Base-by-base conservation (phyloP, 2,329 filamentous ascomycete genomes). In the Diaporthe capsici region DNA sequence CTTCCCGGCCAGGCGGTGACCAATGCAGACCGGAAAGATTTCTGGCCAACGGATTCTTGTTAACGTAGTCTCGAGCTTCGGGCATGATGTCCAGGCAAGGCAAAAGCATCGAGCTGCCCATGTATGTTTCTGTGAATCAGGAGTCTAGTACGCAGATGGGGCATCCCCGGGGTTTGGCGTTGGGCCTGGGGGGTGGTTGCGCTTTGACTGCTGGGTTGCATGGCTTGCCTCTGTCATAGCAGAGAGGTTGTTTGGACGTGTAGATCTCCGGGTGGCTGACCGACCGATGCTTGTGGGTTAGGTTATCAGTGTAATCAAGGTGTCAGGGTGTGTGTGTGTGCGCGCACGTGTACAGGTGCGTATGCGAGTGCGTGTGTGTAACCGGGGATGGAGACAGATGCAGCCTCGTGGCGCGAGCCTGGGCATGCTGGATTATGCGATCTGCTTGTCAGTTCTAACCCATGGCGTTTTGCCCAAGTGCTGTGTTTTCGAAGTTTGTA, bases 161-260 rank as follows among this genome's bases (percentile, higher is more conserved):
- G 25, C 39, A 8, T 6, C 58, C 60, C 37, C 51, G n/a, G 60
- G 60, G 39, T 10, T 17, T 15, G 25, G 39, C n/a, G 39, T 31
- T 13, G 31, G 60, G n/a, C 39, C 25, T 65, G 42, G 25, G 25
- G 42, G 44, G 0, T 8, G 4, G n/a, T 20, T 51, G 44, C 44
- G 63, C 63, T 67, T 67, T 67, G 63, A 67, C 63, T 67, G 44
- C 63, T 51, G 63, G 63, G 63, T 67, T 51, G 63, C 63, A 67
- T 67, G 28, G 63, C 44, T 20, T 25, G 34, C 12, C n/a, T 63
- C 12, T 37, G 28, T 47, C 28, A 0, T 31, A n/a, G 63, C 44
- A 67, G 28, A 15, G 4, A 4, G 0, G 20, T 34, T 47, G 28
- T n/a, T 31, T 47, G 25, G 42, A 49, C 42, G 42, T 34, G 44